A percentile compares a stretch with the other conserved stretches of the same genome.
Conservation (phyloP, 768 basidiomycete genomes). For the Lactifluus piperatus region DNA sequence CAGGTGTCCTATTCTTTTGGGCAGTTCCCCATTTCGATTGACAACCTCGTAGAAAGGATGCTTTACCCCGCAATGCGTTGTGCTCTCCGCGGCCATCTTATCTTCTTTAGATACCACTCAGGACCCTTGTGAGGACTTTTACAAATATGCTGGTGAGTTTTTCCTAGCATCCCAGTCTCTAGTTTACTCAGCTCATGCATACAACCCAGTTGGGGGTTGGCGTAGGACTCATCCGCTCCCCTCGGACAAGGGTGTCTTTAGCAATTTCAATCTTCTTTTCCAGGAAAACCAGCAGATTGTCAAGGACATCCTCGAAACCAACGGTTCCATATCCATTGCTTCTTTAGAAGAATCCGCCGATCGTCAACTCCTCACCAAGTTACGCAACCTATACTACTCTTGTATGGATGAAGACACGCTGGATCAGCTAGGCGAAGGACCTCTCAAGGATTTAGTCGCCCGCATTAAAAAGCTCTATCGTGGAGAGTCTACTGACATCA, state of each 20-base stretch:
- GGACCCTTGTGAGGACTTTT: conserved; percentile 96
- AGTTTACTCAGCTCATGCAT: background rate
- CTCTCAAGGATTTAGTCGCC: conserved; percentile 59
- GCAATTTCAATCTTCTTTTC: conserved; percentile 62
- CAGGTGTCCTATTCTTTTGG: background rate
- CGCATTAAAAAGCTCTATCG: conserved; percentile 52
- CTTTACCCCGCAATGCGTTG: conserved; percentile 69
- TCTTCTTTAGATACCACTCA: conserved; percentile 68
- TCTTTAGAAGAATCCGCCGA: conserved; percentile 34
- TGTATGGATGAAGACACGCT: conserved; percentile 77
- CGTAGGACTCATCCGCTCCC: conserved; percentile 74
- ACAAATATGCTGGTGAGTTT: conserved; percentile 79
- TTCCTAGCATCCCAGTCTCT: background rate
- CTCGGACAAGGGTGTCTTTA: conserved; percentile 68
- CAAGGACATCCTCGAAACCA: conserved; percentile 54
- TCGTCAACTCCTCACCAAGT: conserved; percentile 49
- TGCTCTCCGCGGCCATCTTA: conserved; percentile 74
- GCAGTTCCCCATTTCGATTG: background rate
- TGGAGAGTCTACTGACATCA: conserved; percentile 38
- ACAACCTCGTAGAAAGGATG: conserved; percentile 47
- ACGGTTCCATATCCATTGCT: conserved; percentile 22
- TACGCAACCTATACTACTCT: conserved; percentile 64
- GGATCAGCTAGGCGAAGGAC: conserved; percentile 61
- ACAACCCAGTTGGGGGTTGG: conserved; percentile 75
- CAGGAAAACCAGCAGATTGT: conserved; percentile 75